Conservation (phyloP, 2,329 filamentous ascomycete genomes). For the Scopulariopsis brevicaulis region DNA sequence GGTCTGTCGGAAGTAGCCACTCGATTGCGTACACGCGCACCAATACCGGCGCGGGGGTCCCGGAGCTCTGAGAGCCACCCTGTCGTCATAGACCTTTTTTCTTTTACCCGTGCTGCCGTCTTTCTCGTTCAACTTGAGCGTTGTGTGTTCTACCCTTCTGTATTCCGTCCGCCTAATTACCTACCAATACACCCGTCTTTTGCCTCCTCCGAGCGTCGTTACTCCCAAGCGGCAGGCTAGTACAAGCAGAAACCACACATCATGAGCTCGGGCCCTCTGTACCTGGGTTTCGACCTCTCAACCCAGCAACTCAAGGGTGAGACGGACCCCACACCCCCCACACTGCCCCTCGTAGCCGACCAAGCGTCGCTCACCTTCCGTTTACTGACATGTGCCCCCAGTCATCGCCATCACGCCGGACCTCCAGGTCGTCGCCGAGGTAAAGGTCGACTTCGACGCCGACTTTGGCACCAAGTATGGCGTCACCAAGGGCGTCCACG, state of each 20-base stretch:
- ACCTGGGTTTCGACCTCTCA: constrained; percentile 89
- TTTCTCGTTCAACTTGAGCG: too few relatives aligned
- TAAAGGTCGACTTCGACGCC: constrained; percentile 90
- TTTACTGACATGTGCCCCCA: constrained; percentile 18
- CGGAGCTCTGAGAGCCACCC: too few relatives aligned
- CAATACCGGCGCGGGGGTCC: too few relatives aligned
- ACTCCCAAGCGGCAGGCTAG: background rate
- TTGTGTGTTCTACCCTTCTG: too few relatives aligned
- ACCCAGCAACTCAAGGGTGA: constrained; percentile 91
- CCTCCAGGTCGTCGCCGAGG: constrained; percentile 69
- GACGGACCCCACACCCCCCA: background rate
- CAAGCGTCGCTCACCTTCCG: background rate
- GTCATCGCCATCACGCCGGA: constrained; percentile 76
- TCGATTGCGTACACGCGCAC: too few relatives aligned
- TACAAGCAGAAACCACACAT: background rate
- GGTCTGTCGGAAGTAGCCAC: too few relatives aligned
- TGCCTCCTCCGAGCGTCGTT: background rate
- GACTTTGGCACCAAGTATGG: constrained; percentile 65
- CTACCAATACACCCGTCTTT: background rate
- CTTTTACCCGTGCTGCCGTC: too few relatives aligned
- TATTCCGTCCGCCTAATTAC: too few relatives aligned
- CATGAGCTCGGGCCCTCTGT: constrained; percentile 37
- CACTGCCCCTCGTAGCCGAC: background rate
- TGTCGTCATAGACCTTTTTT: too few relatives aligned
- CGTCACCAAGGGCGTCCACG: constrained; percentile 78